Percentiles rank a stretch among this genome's conserved stretches.
These are phyloP conservation scores for Breynia disticha DNA, from an alignment of 441 rosid genomes.

Conservation along the genomic window DNA sequence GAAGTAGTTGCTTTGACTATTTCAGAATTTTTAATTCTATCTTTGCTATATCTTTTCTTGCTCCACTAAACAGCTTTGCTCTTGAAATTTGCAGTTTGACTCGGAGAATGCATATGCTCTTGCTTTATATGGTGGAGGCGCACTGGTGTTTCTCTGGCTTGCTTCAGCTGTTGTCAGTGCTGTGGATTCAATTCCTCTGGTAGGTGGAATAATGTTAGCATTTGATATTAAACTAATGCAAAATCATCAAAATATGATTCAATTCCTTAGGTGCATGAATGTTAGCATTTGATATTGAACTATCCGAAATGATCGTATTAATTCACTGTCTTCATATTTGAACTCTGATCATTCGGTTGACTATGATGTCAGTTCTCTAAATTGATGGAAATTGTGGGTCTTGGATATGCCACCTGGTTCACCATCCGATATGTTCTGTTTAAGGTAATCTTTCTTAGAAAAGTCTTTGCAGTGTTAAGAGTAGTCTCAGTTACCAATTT, in stretches of 20 bases:
- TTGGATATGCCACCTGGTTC: constrained; percentile 82
- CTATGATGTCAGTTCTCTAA: constrained; percentile 76
- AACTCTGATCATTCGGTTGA: no score
- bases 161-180: constrained; percentile 52
- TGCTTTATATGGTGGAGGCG: constrained; percentile 50
- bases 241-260: no score
- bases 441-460: constrained; percentile 37
- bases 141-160: constrained; percentile 49
- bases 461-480: background rate
- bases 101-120: constrained; percentile 41
- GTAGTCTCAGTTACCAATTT: background rate
- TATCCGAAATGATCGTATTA: background rate
- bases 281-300: background rate
- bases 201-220: constrained; percentile 13
- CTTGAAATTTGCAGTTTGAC: constrained; percentile 46
- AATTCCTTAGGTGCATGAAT: constrained; percentile 41
- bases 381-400: constrained; percentile 83
- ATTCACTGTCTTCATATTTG: background rate
- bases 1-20: background rate
- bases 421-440: constrained; percentile 59
- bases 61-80: background rate
- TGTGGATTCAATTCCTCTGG: constrained; percentile 83
- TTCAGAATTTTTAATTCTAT: background rate
- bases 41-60: background rate
- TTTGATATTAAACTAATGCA: no score